phyloP scores from a whole-genome alignment of 768 basidiomycete species.

The Neoboletus brunneissimus region DNA sequence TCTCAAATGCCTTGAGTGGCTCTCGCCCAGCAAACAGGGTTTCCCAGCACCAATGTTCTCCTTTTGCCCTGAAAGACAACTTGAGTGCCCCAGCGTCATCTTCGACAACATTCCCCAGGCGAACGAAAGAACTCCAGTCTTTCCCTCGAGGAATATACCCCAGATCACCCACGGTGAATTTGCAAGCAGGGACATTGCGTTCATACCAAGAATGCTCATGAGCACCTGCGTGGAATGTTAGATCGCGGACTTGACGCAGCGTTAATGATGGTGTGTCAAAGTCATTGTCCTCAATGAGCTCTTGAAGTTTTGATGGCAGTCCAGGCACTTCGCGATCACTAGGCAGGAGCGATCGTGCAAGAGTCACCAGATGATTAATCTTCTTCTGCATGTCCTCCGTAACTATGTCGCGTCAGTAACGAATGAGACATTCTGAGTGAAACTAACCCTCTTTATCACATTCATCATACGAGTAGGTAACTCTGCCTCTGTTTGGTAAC shows the following conservation, averaged over 20 bases:
- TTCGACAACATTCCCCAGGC: slow-evolving; percentile 38
- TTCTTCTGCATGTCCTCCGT: slow-evolving; percentile 37
- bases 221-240: slow-evolving; percentile 33
- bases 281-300: slow-evolving; percentile 36
- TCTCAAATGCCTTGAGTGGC: slow-evolving; percentile 34
- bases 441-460: slow-evolving; percentile 24
- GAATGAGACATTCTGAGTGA: neutral
- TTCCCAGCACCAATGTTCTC: slow-evolving; percentile 40
- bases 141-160: slow-evolving; percentile 40
- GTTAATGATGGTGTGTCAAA: slow-evolving; percentile 26
- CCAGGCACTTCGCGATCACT: slow-evolving; percentile 29
- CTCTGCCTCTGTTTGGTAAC: slow-evolving; percentile 40
- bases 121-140: slow-evolving; percentile 39
- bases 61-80: slow-evolving; percentile 23
- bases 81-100: slow-evolving; percentile 27
- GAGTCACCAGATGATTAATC: slow-evolving; percentile 40
- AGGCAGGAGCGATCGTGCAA: slow-evolving; percentile 41
- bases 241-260: slow-evolving; percentile 38
- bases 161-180: slow-evolving; percentile 43
- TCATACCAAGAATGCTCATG: slow-evolving; percentile 44
- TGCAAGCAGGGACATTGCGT: slow-evolving; percentile 38
- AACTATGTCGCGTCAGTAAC: slow-evolving; percentile 16
- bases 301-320: slow-evolving; percentile 31
- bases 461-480: slow-evolving; percentile 26
- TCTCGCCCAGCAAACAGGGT: slow-evolving; percentile 28